These are phyloP conservation scores for Picochlorum sp. DNA, from an alignment of 139 green algal species.

Conservation along the genomic window DNA sequence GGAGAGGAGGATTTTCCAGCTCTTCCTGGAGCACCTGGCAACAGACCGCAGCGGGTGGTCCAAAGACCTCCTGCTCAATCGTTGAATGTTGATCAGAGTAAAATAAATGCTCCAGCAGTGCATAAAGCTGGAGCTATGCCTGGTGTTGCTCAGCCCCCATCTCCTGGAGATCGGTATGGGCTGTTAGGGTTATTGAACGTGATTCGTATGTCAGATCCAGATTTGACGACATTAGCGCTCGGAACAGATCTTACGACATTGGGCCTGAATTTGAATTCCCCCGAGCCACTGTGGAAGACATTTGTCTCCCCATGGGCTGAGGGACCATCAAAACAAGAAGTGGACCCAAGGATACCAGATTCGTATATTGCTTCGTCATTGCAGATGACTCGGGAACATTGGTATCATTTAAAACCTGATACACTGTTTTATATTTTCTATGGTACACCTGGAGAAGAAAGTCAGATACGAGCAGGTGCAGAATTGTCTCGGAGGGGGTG, in stretches of 20 bases:
- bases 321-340: constrained; percentile 54
- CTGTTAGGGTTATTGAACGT: constrained; percentile 87
- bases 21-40: constrained; percentile 27
- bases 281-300: constrained; percentile 67
- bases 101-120: constrained; percentile 9
- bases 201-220: constrained; percentile 75
- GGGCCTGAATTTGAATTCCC: constrained; percentile 88
- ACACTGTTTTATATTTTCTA: constrained; percentile 99
- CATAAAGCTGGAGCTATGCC: neutral
- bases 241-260: constrained; percentile 93
- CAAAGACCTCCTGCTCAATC: constrained; percentile 17
- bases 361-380: constrained; percentile 78
- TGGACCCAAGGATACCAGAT: constrained; percentile 67
- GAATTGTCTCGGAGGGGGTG: constrained; percentile 82
- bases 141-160: constrained; percentile 1
- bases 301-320: constrained; percentile 83
- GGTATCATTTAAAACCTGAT: constrained; percentile 92
- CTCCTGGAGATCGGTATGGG: constrained; percentile 67
- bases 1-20: constrained; percentile 68
- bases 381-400: constrained; percentile 73
- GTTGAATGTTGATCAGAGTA: neutral
- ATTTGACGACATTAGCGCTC: constrained; percentile 90
- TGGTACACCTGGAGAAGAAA: constrained; percentile 68
- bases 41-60: constrained; percentile 8
- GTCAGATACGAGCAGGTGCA: constrained; percentile 88